A percentile compares a stretch with the other conserved stretches of the same genome.
These are phyloP conservation scores for Alternaria brassicae DNA, from an alignment of 2,329 filamentous ascomycete genomes.

Conservation along the genomic window DNA sequence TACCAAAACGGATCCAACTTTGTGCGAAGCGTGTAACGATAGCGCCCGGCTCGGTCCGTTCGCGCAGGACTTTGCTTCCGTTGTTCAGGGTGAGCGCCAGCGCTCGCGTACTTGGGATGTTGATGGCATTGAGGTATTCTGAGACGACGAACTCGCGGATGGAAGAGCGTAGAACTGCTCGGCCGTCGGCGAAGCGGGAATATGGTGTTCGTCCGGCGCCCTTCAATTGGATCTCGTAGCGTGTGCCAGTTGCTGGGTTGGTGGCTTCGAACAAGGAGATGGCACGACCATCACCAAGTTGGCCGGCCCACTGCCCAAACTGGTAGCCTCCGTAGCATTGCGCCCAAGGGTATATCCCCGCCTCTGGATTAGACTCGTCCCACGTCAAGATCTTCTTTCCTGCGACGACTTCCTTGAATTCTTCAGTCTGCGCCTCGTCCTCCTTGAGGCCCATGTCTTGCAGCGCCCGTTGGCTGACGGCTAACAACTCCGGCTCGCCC, in stretches of 20 bases:
- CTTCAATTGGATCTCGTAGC: slow-evolving; percentile 93
- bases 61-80: slow-evolving; percentile 69
- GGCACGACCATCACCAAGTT: slow-evolving; percentile 91
- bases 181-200: slow-evolving; percentile 93
- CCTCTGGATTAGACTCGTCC: slow-evolving; percentile 63
- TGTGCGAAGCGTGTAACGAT: slow-evolving; percentile 93
- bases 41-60: slow-evolving; percentile 85
- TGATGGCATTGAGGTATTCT: slow-evolving; percentile 83
- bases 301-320: slow-evolving; percentile 87
- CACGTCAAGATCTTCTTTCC: slow-evolving; percentile 85
- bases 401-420: slow-evolving; percentile 78
- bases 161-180: slow-evolving; percentile 88
- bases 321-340: slow-evolving; percentile 89
- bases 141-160: slow-evolving; percentile 95
- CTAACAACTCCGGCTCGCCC: slow-evolving; percentile 78
- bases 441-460: slow-evolving; percentile 77
- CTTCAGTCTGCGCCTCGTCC: slow-evolving; percentile 72
- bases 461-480: slow-evolving; percentile 79
- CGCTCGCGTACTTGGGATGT: slow-evolving; percentile 86
- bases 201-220: slow-evolving; percentile 94
- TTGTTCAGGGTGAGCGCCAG: slow-evolving; percentile 79
- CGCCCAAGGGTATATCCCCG: slow-evolving; percentile 91
- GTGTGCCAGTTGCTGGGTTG: slow-evolving; percentile 71
- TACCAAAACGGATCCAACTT: slow-evolving; percentile 91
- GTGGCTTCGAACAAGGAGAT: slow-evolving; percentile 93